Conservation (phyloP, 768 basidiomycete genomes). For the Megacollybia marginata region DNA sequence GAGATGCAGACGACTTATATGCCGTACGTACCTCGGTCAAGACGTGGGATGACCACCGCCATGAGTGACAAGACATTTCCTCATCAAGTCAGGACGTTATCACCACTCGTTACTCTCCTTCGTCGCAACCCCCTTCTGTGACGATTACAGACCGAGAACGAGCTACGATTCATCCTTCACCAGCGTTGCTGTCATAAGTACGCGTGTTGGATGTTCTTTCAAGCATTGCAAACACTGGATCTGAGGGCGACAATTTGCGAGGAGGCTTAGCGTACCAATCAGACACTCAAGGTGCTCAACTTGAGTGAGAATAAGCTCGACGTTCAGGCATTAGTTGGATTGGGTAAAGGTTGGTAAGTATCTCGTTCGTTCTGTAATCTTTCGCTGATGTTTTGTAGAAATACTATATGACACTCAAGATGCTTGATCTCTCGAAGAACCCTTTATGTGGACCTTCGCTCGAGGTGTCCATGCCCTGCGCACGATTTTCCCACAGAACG, state of each 20-base stretch:
- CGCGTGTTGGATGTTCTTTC: conserved; percentile 85
- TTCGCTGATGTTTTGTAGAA: conserved; percentile 44
- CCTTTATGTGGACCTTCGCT: conserved; percentile 76
- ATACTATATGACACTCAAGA: conserved; percentile 92
- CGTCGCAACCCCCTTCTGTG: conserved; percentile 22
- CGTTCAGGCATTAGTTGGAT: conserved; percentile 61
- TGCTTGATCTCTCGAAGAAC: conserved; percentile 87
- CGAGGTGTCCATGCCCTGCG: conserved; percentile 59
- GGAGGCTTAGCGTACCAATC: conserved; percentile 84
- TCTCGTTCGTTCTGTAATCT: background rate
- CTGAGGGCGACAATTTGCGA: conserved; percentile 83
- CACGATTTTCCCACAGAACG: conserved; percentile 89
- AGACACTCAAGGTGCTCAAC: conserved; percentile 91
- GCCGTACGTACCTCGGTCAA: conserved; percentile 69
- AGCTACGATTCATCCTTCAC: conserved; percentile 37
- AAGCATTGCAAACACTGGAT: conserved; percentile 83
- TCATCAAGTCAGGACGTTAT: conserved; percentile 17
- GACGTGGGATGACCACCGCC: conserved; percentile 31
- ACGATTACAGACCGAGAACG: no score
- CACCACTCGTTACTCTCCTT: no score
- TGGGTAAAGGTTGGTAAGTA: conserved; percentile 86
- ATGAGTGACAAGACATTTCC: conserved; percentile 17
- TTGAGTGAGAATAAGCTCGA: conserved; percentile 94
- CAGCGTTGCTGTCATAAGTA: conserved; percentile 81
- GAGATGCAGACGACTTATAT: conserved; percentile 74